These are phyloP conservation scores for Bretziella fagacearum DNA, from an alignment of 2,329 filamentous ascomycete species.

Conservation along the genomic window DNA sequence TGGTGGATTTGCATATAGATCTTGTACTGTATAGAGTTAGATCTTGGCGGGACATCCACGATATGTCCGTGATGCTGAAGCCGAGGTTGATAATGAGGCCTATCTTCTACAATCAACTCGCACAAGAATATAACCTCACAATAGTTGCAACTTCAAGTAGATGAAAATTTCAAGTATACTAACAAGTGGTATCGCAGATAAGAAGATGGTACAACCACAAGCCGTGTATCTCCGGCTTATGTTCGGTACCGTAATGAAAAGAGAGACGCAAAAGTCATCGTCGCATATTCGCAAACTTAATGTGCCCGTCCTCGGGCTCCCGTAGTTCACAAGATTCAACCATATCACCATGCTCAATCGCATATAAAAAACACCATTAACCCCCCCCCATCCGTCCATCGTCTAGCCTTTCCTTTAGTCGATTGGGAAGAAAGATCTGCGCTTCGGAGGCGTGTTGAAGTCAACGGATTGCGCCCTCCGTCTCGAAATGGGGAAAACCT, in stretches of 20 bases:
- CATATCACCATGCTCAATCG: neutral
- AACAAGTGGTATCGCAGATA: conserved; percentile 1
- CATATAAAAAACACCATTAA: neutral
- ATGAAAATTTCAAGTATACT: neutral
- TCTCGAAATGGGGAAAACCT: conserved; percentile 43
- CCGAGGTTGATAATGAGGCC: too few relatives aligned
- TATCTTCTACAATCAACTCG: neutral
- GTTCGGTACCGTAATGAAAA: conserved; percentile 9
- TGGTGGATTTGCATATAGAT: too few relatives aligned
- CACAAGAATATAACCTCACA: too few relatives aligned
- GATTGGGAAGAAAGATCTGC: conserved; percentile 12
- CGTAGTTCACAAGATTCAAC: too few relatives aligned
- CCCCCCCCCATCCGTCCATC: neutral
- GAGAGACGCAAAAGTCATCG: neutral
- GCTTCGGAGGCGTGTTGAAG: conserved; percentile 42
- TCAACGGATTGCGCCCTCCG: conserved; percentile 52
- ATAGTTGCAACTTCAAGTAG: too few relatives aligned
- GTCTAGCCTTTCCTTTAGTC: conserved; percentile 3
- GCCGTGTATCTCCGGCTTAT: neutral
- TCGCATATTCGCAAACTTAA: neutral
- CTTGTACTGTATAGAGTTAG: neutral
- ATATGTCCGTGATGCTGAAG: too few relatives aligned
- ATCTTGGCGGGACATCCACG: too few relatives aligned
- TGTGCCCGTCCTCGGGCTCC: too few relatives aligned
- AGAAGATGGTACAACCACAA: conserved; percentile 5